A percentile compares a stretch with the other conserved stretches of the same genome.
These are phyloP conservation scores for Macrophomina pseudophaseolina DNA, from an alignment of 2,329 filamentous ascomycete species.

Conservation along the genomic window DNA sequence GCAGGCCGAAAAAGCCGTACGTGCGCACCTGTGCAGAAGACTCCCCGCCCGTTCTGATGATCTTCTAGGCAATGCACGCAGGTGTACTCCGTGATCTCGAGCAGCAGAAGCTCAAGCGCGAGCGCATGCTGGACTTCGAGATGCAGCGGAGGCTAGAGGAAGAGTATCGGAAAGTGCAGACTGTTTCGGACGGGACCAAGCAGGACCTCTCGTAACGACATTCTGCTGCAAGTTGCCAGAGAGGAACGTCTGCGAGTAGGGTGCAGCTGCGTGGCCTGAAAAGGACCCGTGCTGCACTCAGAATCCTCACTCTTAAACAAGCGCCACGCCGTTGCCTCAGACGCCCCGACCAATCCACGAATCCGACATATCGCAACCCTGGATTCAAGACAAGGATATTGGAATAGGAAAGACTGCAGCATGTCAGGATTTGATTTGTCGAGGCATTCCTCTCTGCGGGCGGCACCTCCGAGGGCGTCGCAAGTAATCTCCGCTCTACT, in stretches of 20 bases:
- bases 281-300: background rate
- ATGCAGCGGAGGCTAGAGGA: slow-evolving; percentile 84
- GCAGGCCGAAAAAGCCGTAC: slow-evolving; percentile 78
- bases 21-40: slow-evolving; percentile 37
- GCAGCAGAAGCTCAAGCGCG: slow-evolving; percentile 85
- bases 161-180: slow-evolving; percentile 89
- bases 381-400: too few relatives aligned
- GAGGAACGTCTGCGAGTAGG: background rate
- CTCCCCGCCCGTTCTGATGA: background rate
- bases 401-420: too few relatives aligned
- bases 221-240: background rate
- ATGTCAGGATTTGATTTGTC: too few relatives aligned
- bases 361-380: too few relatives aligned
- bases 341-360: too few relatives aligned
- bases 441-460: too few relatives aligned
- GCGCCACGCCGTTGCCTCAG: too few relatives aligned
- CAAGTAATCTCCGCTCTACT: background rate
- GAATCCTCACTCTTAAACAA: too few relatives aligned
- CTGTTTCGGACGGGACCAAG: slow-evolving; percentile 57
- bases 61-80: slow-evolving; percentile 83
- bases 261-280: background rate
- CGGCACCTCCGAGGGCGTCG: background rate
- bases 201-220: background rate
- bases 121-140: slow-evolving; percentile 93
- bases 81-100: slow-evolving; percentile 95